Evolutionary conservation across 768 basidiomycete genomes (phyloP).

Genomic region (Tylopilus vinaceipallidus): DNA sequence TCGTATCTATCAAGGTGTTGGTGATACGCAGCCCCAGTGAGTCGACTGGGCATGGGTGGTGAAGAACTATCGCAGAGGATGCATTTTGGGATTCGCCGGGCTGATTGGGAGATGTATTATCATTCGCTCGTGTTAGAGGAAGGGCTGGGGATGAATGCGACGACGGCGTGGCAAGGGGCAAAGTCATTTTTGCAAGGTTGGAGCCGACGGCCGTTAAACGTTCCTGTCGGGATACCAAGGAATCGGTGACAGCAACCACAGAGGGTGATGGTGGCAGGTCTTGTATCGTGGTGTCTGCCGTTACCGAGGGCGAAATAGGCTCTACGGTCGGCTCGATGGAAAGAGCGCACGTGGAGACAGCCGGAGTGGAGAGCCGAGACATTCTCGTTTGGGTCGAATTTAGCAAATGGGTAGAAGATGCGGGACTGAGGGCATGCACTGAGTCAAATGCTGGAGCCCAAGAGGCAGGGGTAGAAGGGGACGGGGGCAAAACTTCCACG

Average conservation of each 20-base stretch:
- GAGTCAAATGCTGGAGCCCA: neutral
- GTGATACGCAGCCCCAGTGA: neutral
- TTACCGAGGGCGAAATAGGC: neutral
- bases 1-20: neutral
- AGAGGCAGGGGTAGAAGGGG: conserved; percentile 13
- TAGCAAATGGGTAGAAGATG: neutral
- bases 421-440: neutral
- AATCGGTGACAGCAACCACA: neutral
- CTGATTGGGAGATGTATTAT: neutral
- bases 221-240: conserved; percentile 8
- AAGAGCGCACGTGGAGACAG: neutral
- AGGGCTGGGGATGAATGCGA: conserved; percentile 9
- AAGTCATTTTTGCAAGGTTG: conserved; percentile 11
- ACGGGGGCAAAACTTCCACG: conserved; percentile 27
- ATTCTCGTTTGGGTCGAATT: neutral
- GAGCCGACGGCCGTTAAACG: conserved; percentile 16
- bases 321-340: neutral
- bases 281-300: neutral
- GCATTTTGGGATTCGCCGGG: neutral
- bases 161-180: neutral
- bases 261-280: conserved; percentile 1
- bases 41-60: conserved; percentile 6
- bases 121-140: neutral
- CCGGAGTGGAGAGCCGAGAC: conserved; percentile 1
- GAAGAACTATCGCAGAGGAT: neutral